phyloP scores from a whole-genome alignment of 768 basidiomycete species.

The Vararia minispora region DNA sequence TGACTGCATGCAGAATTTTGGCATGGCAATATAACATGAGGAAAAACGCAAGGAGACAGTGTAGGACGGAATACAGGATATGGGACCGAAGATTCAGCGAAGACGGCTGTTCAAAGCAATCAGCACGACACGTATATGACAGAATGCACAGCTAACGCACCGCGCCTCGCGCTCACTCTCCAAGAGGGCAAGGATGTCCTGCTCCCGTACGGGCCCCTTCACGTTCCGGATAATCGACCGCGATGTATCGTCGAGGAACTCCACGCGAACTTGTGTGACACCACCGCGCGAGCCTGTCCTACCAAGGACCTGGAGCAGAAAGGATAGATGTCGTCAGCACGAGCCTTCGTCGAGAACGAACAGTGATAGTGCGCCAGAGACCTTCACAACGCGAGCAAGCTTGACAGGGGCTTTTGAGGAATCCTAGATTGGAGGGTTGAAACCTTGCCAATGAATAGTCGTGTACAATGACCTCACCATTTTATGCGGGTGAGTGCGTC shows the following conservation, averaged over 20 bases:
- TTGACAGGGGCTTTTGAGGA: conserved; percentile 89
- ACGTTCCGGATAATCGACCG: conserved; percentile 98
- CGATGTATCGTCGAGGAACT: conserved; percentile 95
- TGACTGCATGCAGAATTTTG: background rate
- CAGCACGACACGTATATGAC: background rate
- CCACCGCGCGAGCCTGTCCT: conserved; percentile 98
- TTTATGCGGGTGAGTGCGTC: too few species aligned
- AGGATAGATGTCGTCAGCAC: conserved; percentile 2
- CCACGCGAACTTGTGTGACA: conserved; percentile 98
- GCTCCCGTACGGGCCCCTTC: conserved; percentile 92
- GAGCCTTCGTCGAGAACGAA: background rate
- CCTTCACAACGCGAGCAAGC: conserved; percentile 97
- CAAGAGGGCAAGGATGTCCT: conserved; percentile 92
- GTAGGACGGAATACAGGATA: conserved; percentile 1
- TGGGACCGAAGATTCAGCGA: conserved; percentile 14
- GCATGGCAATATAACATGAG: conserved; percentile 12
- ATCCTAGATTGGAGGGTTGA: too few species aligned
- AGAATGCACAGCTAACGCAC: conserved; percentile 38
- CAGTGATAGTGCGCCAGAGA: conserved; percentile 19
- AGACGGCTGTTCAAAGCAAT: conserved; percentile 19
- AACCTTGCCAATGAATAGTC: too few species aligned
- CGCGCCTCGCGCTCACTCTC: conserved; percentile 99
- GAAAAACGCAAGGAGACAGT: conserved; percentile 9
- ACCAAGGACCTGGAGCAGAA: conserved; percentile 69
- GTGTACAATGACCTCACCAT: too few species aligned